Evolutionary conservation across 768 basidiomycete species (phyloP).

Genomic region (Porphyrellus cyaneotinctus): DNA sequence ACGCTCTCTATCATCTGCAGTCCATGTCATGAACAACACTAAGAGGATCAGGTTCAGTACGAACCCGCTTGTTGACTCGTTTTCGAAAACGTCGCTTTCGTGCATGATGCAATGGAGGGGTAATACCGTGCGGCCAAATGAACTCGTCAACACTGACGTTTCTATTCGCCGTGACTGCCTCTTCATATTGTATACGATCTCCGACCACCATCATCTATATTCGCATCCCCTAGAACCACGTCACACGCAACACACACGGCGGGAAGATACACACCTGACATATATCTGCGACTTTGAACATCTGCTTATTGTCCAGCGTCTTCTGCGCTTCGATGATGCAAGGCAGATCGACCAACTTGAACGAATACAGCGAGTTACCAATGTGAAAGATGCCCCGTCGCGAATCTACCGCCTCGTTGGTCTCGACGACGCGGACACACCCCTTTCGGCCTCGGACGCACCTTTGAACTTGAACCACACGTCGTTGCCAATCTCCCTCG

Average conservation of each 20-base stretch:
- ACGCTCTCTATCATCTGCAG: constrained; percentile 88
- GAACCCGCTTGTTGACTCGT: constrained; percentile 74
- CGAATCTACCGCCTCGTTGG: constrained; percentile 57
- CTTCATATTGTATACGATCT: constrained; percentile 67
- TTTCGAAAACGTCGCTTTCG: constrained; percentile 92
- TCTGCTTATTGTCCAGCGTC: constrained; percentile 91
- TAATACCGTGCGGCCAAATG: constrained; percentile 95
- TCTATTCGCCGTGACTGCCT: constrained; percentile 54
- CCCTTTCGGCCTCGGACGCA: constrained; percentile 25
- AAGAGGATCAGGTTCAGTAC: constrained; percentile 18
- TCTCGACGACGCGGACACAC: constrained; percentile 1
- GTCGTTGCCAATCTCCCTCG: constrained; percentile 75
- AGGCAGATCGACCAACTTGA: constrained; percentile 95
- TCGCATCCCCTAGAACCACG: neutral
- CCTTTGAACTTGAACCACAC: constrained; percentile 99
- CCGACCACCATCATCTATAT: constrained; percentile 88
- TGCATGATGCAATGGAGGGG: constrained; percentile 86
- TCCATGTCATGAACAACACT: constrained; percentile 6
- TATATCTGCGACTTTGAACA: constrained; percentile 99
- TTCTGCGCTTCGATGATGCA: constrained; percentile 94
- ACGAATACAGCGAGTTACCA: constrained; percentile 72
- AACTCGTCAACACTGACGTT: constrained; percentile 91
- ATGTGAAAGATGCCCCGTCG: constrained; percentile 88
- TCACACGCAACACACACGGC: constrained; percentile 10
- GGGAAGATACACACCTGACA: constrained; percentile 64